A percentile compares a stretch with the other conserved stretches of the same genome.
Conservation (phyloP, 2,329 filamentous ascomycete genomes). For the Plectosphaerella sp. region DNA sequence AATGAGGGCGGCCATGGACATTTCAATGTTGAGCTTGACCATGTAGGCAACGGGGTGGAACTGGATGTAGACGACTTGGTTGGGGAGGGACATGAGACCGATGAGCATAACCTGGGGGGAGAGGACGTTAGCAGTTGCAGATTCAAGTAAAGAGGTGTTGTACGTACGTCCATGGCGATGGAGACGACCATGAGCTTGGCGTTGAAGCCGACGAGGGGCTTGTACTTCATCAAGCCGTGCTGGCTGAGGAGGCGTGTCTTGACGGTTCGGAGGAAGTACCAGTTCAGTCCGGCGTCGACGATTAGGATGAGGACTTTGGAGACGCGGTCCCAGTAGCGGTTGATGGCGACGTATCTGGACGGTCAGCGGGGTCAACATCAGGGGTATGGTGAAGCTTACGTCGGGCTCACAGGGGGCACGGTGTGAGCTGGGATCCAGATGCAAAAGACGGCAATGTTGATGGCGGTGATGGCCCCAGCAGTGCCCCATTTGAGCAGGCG, state of each 20-base stretch:
- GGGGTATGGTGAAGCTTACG: conserved; percentile 17
- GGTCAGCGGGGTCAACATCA: not conserved
- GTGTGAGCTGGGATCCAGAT: conserved; percentile 48
- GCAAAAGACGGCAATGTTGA: conserved; percentile 49
- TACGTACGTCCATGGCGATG: conserved; percentile 41
- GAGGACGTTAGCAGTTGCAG: fast-evolving
- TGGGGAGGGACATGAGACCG: conserved; percentile 25
- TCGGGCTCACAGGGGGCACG: conserved; percentile 29
- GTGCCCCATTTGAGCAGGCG: conserved; percentile 40
- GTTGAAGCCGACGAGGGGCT: conserved; percentile 44
- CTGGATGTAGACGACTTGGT: conserved; percentile 37
- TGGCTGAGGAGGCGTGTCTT: conserved; percentile 41
- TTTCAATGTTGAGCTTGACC: conserved; percentile 51
- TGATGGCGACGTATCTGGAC: conserved; percentile 32
- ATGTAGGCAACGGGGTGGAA: conserved; percentile 48
- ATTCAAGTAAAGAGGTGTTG: not conserved
- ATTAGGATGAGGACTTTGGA: conserved; percentile 48
- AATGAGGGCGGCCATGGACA: conserved; percentile 49
- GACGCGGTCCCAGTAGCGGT: conserved; percentile 46
- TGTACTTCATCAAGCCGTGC: conserved; percentile 43
- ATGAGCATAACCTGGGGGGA: conserved; percentile 19
- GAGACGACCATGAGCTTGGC: conserved; percentile 44
- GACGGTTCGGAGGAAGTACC: conserved; percentile 44
- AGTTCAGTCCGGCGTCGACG: conserved; percentile 46
- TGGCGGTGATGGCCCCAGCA: conserved; percentile 35